Evolutionary conservation across 768 basidiomycete species (phyloP).

Genomic region (Tricholoma sp.): DNA sequence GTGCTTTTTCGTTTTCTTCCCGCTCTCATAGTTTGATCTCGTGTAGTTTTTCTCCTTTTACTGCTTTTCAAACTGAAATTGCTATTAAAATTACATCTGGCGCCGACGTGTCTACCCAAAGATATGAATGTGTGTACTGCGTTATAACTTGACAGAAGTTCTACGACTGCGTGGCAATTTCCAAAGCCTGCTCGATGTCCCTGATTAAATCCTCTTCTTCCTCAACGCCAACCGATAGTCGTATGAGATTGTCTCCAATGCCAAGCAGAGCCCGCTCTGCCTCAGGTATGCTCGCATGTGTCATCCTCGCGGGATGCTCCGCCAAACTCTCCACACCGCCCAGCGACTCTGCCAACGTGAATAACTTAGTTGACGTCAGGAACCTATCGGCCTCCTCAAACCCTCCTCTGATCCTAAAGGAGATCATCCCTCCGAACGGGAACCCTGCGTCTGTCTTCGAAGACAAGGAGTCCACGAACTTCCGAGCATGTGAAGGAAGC

Average conservation of each 20-base stretch:
- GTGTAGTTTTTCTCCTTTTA: no score
- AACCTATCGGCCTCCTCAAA: slow-evolving; percentile 57
- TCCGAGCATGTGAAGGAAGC: slow-evolving; percentile 63
- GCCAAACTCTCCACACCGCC: slow-evolving; percentile 92
- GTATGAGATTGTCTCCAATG: slow-evolving; percentile 70
- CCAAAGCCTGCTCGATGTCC: slow-evolving; percentile 67
- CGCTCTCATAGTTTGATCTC: no score
- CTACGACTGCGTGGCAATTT: slow-evolving; percentile 14
- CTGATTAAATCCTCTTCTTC: slow-evolving; percentile 76
- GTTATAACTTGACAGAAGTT: not conserved
- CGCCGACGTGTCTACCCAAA: no score
- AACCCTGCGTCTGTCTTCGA: slow-evolving; percentile 50
- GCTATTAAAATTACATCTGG: no score
- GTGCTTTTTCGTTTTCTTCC: no score
- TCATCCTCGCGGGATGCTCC: slow-evolving; percentile 87
- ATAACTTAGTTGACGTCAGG: slow-evolving; percentile 58
- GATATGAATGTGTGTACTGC: no score
- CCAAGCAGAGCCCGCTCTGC: slow-evolving; percentile 66
- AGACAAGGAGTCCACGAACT: slow-evolving; percentile 46
- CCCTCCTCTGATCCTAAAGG: slow-evolving; percentile 66
- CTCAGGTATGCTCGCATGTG: slow-evolving; percentile 73
- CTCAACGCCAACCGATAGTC: slow-evolving; percentile 86
- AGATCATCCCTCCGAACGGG: slow-evolving; percentile 89
- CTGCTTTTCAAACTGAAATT: no score
- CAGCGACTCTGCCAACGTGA: slow-evolving; percentile 81